These are phyloP conservation scores for Fusarium pseudograminearum DNA, from an alignment of 2,329 filamentous ascomycete genomes.

Conservation along the genomic window DNA sequence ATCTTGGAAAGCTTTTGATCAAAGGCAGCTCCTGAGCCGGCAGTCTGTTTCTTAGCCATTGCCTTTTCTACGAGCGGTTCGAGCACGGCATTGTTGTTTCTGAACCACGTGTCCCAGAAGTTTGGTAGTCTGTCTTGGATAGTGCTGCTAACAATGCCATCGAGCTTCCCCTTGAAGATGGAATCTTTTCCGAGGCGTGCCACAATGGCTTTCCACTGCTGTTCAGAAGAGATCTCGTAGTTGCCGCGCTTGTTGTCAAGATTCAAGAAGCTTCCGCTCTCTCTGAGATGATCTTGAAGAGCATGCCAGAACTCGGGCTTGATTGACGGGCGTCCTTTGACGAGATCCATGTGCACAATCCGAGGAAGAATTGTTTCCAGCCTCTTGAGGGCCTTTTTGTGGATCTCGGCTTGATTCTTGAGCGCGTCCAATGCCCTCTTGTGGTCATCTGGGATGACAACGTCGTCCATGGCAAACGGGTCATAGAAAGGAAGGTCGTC, in stretches of 20 bases:
- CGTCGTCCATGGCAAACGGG: conserved; percentile 24
- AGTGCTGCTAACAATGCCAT: conserved; percentile 41
- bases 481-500: conserved; percentile 26
- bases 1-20: conserved; percentile 53
- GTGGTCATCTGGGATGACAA: conserved; percentile 45
- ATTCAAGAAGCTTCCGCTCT: conserved; percentile 61
- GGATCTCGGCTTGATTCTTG: conserved; percentile 49
- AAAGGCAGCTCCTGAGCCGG: conserved; percentile 52
- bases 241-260: conserved; percentile 57
- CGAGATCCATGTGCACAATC: conserved; percentile 65
- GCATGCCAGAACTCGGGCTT: conserved; percentile 75
- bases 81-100: conserved; percentile 60
- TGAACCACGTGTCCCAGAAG: conserved; percentile 66
- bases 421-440: conserved; percentile 50
- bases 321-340: conserved; percentile 66
- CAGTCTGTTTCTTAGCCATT: conserved; percentile 52
- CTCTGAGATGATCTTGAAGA: conserved; percentile 65
- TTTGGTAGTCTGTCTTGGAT: conserved; percentile 52
- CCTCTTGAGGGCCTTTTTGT: conserved; percentile 55
- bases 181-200: conserved; percentile 56
- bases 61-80: conserved; percentile 49
- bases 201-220: conserved; percentile 62
- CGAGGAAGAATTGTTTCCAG: conserved; percentile 67
- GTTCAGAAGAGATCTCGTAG: conserved; percentile 57
- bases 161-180: conserved; percentile 47